A percentile compares a stretch with the other conserved stretches of the same genome.
Conservation (phyloP, 805 yeast genomes). For the Saccharomycopsis oosterbeekiorum region DNA sequence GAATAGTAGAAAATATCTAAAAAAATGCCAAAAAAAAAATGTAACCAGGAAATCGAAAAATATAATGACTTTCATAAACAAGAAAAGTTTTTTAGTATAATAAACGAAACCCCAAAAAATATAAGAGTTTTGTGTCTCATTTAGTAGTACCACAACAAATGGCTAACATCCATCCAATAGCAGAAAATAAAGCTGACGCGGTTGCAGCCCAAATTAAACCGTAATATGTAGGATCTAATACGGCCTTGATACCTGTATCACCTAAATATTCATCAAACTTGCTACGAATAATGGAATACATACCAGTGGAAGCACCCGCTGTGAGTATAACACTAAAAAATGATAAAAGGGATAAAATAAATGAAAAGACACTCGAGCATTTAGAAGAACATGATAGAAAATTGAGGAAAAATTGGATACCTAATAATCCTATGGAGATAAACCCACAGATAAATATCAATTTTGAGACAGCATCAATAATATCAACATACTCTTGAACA, state of each 20-base stretch:
- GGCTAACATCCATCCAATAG: constrained; percentile 33
- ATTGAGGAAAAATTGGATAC: constrained; percentile 34
- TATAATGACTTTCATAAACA: neutral
- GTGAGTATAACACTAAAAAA: constrained; percentile 31
- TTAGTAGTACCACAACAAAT: constrained; percentile 33
- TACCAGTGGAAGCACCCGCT: constrained; percentile 54
- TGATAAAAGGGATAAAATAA: constrained; percentile 35
- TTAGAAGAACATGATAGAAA: constrained; percentile 37
- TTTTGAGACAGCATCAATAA: constrained; percentile 39
- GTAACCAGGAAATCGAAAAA: no score
- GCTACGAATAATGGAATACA: constrained; percentile 38
- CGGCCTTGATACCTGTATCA: constrained; percentile 46
- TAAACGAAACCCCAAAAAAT: neutral
- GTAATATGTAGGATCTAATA: constrained; percentile 38
- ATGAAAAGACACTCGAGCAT: constrained; percentile 35
- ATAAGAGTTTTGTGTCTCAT: neutral
- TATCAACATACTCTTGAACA: constrained; percentile 35
- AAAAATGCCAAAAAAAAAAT: no score
- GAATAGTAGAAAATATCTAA: no score
- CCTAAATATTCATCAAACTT: constrained; percentile 40
- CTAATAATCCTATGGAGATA: constrained; percentile 37
- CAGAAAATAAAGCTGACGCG: constrained; percentile 35
- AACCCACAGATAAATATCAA: constrained; percentile 50
- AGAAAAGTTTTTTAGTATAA: neutral
- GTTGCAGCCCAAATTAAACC: constrained; percentile 59